Conservation (phyloP, 2,329 filamentous ascomycete genomes). For the Claviceps capensis region DNA sequence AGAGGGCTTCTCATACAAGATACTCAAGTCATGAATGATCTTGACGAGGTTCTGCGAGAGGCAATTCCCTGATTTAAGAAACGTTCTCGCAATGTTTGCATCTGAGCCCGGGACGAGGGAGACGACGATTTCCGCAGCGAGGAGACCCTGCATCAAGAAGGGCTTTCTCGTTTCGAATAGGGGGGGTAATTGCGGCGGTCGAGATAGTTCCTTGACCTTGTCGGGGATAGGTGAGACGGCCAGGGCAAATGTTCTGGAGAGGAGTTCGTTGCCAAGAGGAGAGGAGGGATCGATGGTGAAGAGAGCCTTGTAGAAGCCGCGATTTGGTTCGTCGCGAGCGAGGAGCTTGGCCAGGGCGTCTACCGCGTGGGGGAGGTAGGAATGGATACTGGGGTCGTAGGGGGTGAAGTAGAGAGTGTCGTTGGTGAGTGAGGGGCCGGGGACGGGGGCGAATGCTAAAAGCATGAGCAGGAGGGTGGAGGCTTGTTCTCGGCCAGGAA, state of each 20-base stretch:
- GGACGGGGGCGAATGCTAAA: constrained; percentile 74
- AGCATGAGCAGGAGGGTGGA: constrained; percentile 78
- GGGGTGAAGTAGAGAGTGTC: constrained; percentile 59
- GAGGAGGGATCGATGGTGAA: constrained; percentile 59
- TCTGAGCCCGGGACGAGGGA: constrained; percentile 61
- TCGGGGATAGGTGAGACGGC: constrained; percentile 78
- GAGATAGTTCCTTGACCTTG: constrained; percentile 33
- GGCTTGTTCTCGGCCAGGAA: constrained; percentile 79
- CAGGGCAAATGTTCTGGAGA: constrained; percentile 77
- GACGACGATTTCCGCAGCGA: constrained; percentile 79
- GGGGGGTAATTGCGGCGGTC: constrained; percentile 45
- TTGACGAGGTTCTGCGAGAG: constrained; percentile 70
- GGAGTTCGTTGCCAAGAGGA: constrained; percentile 57
- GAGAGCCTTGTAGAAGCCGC: constrained; percentile 69
- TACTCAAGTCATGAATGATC: constrained; percentile 59
- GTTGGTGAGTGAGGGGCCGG: constrained; percentile 45
- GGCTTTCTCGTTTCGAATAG: constrained; percentile 76
- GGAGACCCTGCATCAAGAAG: constrained; percentile 78
- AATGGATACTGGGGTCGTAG: constrained; percentile 70
- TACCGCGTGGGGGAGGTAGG: constrained; percentile 78
- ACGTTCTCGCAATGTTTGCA: constrained; percentile 56
- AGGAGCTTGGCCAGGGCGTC: constrained; percentile 86
- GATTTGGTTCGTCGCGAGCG: constrained; percentile 85
- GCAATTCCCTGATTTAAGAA: constrained; percentile 73
- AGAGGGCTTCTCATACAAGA: constrained; percentile 34